Percentiles rank a stretch among this genome's conserved stretches.
Conservation (phyloP, 1,284 basidiomycete species). For the Sanguinoderma infundibulare region DNA sequence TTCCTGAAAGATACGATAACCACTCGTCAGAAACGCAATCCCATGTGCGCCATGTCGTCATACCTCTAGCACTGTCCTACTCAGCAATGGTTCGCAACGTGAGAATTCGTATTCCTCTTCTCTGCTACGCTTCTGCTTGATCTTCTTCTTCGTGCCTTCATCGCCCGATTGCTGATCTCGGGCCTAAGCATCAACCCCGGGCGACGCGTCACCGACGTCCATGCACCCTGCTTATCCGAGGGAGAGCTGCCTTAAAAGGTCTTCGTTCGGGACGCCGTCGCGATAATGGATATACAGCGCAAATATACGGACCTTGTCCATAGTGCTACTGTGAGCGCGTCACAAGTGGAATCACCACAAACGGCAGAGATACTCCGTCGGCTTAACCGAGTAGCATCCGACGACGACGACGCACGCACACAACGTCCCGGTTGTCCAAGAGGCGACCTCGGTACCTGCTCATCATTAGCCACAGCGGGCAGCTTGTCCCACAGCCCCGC, state of each 20-base stretch:
- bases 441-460: conserved; percentile 74
- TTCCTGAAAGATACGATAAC: conserved; percentile 57
- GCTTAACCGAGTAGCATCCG: conserved; percentile 6
- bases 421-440: conserved; percentile 84
- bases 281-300: conserved; percentile 95
- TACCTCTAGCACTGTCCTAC: conserved; percentile 63
- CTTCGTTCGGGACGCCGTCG: conserved; percentile 98
- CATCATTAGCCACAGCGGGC: conserved; percentile 84
- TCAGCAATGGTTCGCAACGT: conserved; percentile 89
- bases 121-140: conserved; percentile 74
- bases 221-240: conserved; percentile 82
- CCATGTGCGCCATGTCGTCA: conserved; percentile 9
- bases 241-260: conserved; percentile 87
- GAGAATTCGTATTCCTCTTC: conserved; percentile 97
- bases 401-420: conserved; percentile 50
- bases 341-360: no score
- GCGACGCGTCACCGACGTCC: background rate
- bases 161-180: conserved; percentile 63
- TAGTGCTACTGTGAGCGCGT: no score
- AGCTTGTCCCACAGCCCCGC: conserved; percentile 86
- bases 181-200: conserved; percentile 5
- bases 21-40: background rate
- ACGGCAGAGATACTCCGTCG: conserved; percentile 15
- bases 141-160: conserved; percentile 76
- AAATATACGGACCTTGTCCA: conserved; percentile 96